Percentiles rank a stretch among this genome's conserved stretches.
These are phyloP conservation scores for Nicotiana rustica DNA, from an alignment of 305 asterid species.

Conservation along the genomic window DNA sequence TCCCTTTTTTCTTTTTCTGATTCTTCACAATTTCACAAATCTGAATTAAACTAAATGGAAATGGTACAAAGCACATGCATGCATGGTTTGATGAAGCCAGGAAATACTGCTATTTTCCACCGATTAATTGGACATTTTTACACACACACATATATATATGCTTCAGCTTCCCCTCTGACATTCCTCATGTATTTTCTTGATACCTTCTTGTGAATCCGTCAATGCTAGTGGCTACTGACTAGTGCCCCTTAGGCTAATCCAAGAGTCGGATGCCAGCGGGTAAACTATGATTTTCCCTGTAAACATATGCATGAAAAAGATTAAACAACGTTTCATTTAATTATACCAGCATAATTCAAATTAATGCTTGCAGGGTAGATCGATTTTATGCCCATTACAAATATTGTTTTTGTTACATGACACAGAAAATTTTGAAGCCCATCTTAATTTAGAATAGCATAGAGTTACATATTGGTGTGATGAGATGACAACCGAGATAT, in stretches of 20 bases:
- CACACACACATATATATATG: not conserved
- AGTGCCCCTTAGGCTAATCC: not conserved
- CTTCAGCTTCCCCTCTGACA: not conserved
- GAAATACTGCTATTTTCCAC: constrained; percentile 4
- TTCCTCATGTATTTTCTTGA: not conserved
- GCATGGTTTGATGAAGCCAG: constrained; percentile 12
- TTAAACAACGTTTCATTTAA: not conserved
- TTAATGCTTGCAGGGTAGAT: not conserved
- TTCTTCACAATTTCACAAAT: not conserved
- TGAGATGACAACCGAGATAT: too few species aligned
- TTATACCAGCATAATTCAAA: not conserved
- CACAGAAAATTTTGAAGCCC: not conserved
- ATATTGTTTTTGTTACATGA: not conserved
- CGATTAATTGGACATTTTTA: not conserved
- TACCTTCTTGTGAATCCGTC: not conserved
- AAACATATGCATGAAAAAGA: not conserved
- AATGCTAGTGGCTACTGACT: not conserved
- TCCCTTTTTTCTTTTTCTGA: not conserved
- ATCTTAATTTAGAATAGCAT: not conserved
- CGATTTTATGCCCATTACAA: not conserved
- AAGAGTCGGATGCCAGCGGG: not conserved
- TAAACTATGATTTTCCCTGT: constrained; percentile 13
- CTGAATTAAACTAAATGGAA: not conserved
- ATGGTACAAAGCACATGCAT: constrained; percentile 31
- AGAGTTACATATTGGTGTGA: not conserved